A percentile compares a stretch with the other conserved stretches of the same genome.
phyloP scores from a whole-genome alignment of 1,139 yeast species.

The Torulaspora globosa region DNA sequence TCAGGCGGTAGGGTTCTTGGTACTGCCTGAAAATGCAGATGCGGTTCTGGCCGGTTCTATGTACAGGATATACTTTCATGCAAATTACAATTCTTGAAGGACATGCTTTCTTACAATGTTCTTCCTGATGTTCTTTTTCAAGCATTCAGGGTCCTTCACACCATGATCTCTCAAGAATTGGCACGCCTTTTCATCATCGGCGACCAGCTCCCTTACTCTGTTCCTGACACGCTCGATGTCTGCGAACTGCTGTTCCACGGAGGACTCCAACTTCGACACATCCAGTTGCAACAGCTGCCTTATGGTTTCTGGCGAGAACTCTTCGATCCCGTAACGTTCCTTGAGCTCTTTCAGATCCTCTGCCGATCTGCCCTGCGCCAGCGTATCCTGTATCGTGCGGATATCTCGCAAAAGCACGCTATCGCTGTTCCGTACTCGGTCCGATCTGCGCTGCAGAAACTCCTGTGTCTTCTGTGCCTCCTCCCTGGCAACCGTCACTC shows the following conservation, averaged over 20 bases:
- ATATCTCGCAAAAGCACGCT: conserved; percentile 29
- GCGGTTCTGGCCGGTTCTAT: conserved; percentile 3
- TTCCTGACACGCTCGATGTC: conserved; percentile 38
- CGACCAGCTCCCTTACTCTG: conserved; percentile 38
- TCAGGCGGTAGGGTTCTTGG: conserved; percentile 17
- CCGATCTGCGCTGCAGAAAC: conserved; percentile 47
- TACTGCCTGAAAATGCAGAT: conserved; percentile 4
- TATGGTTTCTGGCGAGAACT: conserved; percentile 53
- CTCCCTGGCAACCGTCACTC: conserved; percentile 56
- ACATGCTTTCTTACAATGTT: conserved; percentile 52
- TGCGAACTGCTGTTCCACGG: conserved; percentile 29
- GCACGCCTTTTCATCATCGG: conserved; percentile 37
- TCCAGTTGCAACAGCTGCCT: conserved; percentile 41
- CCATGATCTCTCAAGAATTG: conserved; percentile 34
- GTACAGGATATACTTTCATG: conserved; percentile 11
- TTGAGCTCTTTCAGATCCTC: conserved; percentile 47
- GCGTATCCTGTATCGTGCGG: conserved; percentile 33
- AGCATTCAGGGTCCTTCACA: conserved; percentile 33
- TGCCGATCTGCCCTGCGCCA: conserved; percentile 34
- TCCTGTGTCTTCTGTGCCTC: conserved; percentile 51
- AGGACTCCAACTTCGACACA: conserved; percentile 39
- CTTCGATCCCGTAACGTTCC: conserved; percentile 49
- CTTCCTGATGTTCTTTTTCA: conserved; percentile 48
- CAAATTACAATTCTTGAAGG: conserved; percentile 20
- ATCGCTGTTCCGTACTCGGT: conserved; percentile 38